Percentiles rank a stretch among this genome's conserved stretches.
Evolutionary conservation across 2,329 filamentous ascomycete species (phyloP).

Genomic region (Claviceps africana): DNA sequence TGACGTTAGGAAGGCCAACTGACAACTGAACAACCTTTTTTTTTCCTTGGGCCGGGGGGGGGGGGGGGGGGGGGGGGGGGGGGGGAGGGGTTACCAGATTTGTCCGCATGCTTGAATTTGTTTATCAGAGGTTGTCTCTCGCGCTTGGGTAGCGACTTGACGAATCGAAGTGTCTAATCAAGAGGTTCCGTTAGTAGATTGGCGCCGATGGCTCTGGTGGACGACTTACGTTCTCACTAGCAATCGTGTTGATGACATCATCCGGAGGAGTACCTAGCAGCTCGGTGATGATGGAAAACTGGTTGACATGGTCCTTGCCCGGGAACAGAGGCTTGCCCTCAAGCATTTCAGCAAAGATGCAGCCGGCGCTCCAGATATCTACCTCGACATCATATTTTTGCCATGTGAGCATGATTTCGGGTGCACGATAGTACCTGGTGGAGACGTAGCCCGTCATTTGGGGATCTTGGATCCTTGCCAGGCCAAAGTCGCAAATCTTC

Average conservation of each 20-base stretch:
- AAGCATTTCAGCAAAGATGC: conserved; percentile 98
- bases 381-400: conserved; percentile 99
- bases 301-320: conserved; percentile 97
- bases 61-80: too few relatives aligned
- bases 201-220: not conserved
- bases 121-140: conserved; percentile 73
- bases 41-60: too few relatives aligned
- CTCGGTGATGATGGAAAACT: conserved; percentile 99
- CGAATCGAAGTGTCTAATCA: conserved; percentile 75
- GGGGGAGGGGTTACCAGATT: conserved; percentile 45
- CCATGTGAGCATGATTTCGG: conserved; percentile 99
- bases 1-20: too few relatives aligned
- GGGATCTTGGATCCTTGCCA: conserved; percentile 94
- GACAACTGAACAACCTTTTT: too few relatives aligned
- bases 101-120: conserved; percentile 94
- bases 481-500: conserved; percentile 97
- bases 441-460: conserved; percentile 99
- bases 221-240: conserved; percentile 76
- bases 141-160: conserved; percentile 90
- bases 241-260: conserved; percentile 97
- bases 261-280: conserved; percentile 90
- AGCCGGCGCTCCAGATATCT: conserved; percentile 97
- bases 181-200: not conserved
- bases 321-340: conserved; percentile 97
- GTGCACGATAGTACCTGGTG: conserved; percentile 94